Base-by-base conservation (phyloP, 306 rosid species). In the Abrus pulchellus region DNA sequence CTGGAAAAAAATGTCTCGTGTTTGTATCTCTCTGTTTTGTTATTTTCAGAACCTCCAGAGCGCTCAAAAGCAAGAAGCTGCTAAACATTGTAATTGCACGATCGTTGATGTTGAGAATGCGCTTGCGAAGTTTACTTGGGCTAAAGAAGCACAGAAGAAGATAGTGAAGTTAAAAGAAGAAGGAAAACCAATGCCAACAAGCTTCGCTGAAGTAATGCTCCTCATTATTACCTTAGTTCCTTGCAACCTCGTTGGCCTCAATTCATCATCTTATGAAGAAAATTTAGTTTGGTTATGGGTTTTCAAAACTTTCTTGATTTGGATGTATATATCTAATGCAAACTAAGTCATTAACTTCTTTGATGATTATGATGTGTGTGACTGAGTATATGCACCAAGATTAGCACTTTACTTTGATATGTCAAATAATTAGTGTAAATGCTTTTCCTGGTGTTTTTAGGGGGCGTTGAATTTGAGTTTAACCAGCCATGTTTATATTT, bases 71-170 rank as follows among this genome's bases (percentile, higher is more conserved):
- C 91, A 91, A 87, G 96, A 89, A 85, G 93, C 98, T 4, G 99
- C 98, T 6, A 95, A 90, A 72, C 92, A 80, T 14, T 93, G 92
- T 82, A 89, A 90, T 11, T 93, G 87, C 83, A 86, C 96, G 0
- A 88, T 93, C 74, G 86, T 88, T 45, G 99, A 95, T 36, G 97
- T 95, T 14, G 99, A 95, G 88, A 91, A 93, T 73, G 90, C 96
- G 33, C 92, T 95, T 84, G 81, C 94, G 0, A 95, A 91, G 90
- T 95, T 91, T 85, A 83, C 90, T 13, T 95, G 99, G 99, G 98
- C 98, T 33, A 91, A 87, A 85, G 93, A 83, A 73, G 99, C 98
- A 14, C 89, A 93, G 66, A 91, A 83, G 88, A 93, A 90, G 94
- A 82, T 95, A n/a, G 84, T 82, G 48, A 82, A 86, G 85, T 79